phyloP scores from a whole-genome alignment of 169 alveolate genomes.

The Babesia bigemina region DNA sequence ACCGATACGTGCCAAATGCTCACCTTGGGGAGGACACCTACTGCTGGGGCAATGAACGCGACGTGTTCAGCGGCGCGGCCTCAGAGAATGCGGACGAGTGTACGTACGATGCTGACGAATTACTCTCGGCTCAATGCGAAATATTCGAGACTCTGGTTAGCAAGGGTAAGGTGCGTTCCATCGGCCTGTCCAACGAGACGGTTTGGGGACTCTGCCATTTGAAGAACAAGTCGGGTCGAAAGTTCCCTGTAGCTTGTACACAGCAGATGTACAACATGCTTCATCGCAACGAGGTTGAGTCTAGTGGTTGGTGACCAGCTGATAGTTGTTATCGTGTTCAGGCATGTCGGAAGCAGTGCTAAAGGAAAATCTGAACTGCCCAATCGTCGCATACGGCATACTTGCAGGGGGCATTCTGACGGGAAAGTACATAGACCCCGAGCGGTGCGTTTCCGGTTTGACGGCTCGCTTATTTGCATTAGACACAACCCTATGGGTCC shows the following conservation, averaged over 20 bases:
- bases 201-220: conserved; percentile 80
- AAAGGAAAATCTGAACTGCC: conserved; percentile 74
- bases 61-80: conserved; percentile 41
- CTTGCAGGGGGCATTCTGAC: conserved; percentile 87
- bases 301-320: conserved; percentile 51
- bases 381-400: conserved; percentile 82
- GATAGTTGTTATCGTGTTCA: neutral
- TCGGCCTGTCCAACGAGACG: conserved; percentile 83
- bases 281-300: conserved; percentile 81
- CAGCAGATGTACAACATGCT: conserved; percentile 79
- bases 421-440: conserved; percentile 85
- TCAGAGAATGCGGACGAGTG: conserved; percentile 15
- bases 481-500: conserved; percentile 77
- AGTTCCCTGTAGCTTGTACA: conserved; percentile 65
- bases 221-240: conserved; percentile 59
- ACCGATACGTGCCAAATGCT: conserved; percentile 79
- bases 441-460: conserved; percentile 55
- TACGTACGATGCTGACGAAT: conserved; percentile 1
- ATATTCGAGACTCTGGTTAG: conserved; percentile 67
- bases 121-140: conserved; percentile 70
- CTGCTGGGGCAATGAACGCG: conserved; percentile 73
- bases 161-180: conserved; percentile 79
- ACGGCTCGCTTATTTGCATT: neutral
- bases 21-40: conserved; percentile 84
- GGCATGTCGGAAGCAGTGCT: conserved; percentile 79